Conservation (phyloP, 192 early-diverging fungal genomes). For the Anaeromyces robustus region DNA sequence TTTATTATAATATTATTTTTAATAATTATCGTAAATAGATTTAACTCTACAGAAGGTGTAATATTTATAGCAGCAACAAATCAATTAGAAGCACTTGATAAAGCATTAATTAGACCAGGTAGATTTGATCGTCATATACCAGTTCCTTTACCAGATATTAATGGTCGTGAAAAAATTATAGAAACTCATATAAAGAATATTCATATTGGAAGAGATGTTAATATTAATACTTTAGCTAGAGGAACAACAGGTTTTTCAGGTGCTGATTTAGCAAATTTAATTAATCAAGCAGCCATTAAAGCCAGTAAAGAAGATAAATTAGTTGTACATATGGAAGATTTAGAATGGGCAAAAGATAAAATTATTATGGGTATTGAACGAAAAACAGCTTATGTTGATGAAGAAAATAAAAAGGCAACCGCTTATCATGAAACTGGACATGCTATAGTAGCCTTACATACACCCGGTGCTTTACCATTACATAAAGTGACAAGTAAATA, state of each 20-base stretch:
- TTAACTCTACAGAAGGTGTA: conserved; percentile 86
- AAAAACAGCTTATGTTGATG: conserved; percentile 77
- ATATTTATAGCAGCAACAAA: conserved; percentile 99
- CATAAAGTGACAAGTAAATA: conserved; percentile 76
- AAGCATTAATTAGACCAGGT: conserved; percentile 90
- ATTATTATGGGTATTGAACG: conserved; percentile 97
- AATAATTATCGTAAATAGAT: conserved; percentile 14
- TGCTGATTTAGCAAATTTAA: conserved; percentile 92
- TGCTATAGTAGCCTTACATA: conserved; percentile 84
- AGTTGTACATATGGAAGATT: conserved; percentile 57
- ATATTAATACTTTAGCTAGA: conserved; percentile 71
- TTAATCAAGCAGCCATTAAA: conserved; percentile 94
- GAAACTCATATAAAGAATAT: conserved; percentile 78
- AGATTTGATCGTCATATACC: conserved; percentile 90
- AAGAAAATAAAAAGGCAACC: conserved; percentile 70
- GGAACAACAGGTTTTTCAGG: conserved; percentile 99
- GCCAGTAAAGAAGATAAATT: conserved; percentile 67
- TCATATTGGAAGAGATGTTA: conserved; percentile 49
- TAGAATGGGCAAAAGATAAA: conserved; percentile 97
- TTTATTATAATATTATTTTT: too few species aligned
- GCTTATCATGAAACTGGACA: conserved; percentile 99
- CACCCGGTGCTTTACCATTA: conserved; percentile 84
- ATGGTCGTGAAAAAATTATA: conserved; percentile 82
- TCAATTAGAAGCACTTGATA: conserved; percentile 90
- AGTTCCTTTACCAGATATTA: conserved; percentile 93